Conservation (phyloP, 805 yeast genomes). For the Candida qinlingensis region DNA sequence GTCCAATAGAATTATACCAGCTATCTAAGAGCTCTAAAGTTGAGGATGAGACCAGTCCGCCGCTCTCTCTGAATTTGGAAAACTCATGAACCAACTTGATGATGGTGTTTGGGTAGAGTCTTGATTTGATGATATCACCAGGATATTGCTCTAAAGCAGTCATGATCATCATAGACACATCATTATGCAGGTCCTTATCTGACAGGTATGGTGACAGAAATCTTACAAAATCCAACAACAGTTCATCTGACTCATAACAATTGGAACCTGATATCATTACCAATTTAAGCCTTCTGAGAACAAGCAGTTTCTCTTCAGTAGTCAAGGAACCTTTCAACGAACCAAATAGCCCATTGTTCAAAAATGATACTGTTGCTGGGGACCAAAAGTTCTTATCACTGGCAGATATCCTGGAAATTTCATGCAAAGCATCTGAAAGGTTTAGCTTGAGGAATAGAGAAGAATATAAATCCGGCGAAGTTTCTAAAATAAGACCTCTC, state of each 20-base stretch:
- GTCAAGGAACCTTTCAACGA: conserved; percentile 21
- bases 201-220: conserved; percentile 15
- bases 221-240: conserved; percentile 20
- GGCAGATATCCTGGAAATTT: conserved; percentile 6
- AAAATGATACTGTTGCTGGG: conserved; percentile 30
- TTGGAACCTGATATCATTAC: conserved; percentile 27
- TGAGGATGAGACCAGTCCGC: neutral
- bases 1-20: neutral
- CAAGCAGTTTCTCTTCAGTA: conserved; percentile 20
- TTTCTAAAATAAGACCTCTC: neutral
- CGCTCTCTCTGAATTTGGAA: conserved; percentile 2
- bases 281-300: conserved; percentile 34
- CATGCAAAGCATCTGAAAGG: conserved; percentile 13
- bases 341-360: conserved; percentile 30
- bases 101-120: conserved; percentile 12
- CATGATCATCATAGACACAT: conserved; percentile 25
- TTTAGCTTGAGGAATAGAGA: conserved; percentile 7
- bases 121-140: neutral
- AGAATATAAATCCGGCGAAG: conserved; percentile 8
- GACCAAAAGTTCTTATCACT: conserved; percentile 30
- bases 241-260: conserved; percentile 11
- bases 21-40: conserved; percentile 1
- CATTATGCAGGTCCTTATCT: conserved; percentile 18
- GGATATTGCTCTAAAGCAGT: conserved; percentile 14
- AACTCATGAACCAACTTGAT: conserved; percentile 19